phyloP scores from a whole-genome alignment of 192 early-diverging fungal species.

The Coemansia sp. region DNA sequence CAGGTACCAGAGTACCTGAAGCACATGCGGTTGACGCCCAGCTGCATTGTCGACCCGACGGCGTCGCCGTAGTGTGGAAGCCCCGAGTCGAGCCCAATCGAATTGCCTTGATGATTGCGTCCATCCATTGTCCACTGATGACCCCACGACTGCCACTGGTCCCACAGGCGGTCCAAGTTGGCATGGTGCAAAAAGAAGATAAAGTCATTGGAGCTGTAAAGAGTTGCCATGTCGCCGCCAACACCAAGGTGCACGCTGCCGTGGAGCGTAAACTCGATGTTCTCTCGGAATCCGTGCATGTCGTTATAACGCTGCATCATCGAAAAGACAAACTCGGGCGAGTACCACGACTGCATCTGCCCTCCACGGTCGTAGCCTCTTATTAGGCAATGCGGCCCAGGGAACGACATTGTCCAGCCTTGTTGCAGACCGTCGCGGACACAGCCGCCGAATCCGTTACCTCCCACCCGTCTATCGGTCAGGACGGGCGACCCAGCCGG shows the following conservation, averaged over 20 bases:
- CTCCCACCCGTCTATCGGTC: slow-evolving; percentile 33
- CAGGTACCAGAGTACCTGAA: slow-evolving; percentile 39
- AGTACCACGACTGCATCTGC: slow-evolving; percentile 52
- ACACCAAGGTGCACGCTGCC: slow-evolving; percentile 58
- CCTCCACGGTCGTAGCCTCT: slow-evolving; percentile 39
- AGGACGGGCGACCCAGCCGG: slow-evolving; percentile 53
- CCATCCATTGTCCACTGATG: slow-evolving; percentile 49
- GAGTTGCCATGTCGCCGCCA: slow-evolving; percentile 58
- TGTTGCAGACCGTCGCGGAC: slow-evolving; percentile 44
- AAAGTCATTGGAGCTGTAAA: slow-evolving; percentile 62
- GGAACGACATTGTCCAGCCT: slow-evolving; percentile 47
- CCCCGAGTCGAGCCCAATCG: slow-evolving; percentile 28
- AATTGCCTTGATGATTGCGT: slow-evolving; percentile 25
- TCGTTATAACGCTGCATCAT: slow-evolving; percentile 49
- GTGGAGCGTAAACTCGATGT: slow-evolving; percentile 56
- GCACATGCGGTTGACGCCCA: slow-evolving; percentile 53
- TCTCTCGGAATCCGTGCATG: slow-evolving; percentile 54
- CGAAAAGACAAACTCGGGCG: slow-evolving; percentile 53
- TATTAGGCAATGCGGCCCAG: slow-evolving; percentile 46
- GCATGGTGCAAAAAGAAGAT: slow-evolving; percentile 69
- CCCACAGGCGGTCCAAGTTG: slow-evolving; percentile 64
- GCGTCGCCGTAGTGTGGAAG: slow-evolving; percentile 48
- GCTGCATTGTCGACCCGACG: slow-evolving; percentile 39
- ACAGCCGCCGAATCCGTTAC: slow-evolving; percentile 53
- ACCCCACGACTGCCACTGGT: slow-evolving; percentile 60